Evolutionary conservation across 2,329 filamentous ascomycete genomes (phyloP).

Genomic region (Hortaea werneckii): DNA sequence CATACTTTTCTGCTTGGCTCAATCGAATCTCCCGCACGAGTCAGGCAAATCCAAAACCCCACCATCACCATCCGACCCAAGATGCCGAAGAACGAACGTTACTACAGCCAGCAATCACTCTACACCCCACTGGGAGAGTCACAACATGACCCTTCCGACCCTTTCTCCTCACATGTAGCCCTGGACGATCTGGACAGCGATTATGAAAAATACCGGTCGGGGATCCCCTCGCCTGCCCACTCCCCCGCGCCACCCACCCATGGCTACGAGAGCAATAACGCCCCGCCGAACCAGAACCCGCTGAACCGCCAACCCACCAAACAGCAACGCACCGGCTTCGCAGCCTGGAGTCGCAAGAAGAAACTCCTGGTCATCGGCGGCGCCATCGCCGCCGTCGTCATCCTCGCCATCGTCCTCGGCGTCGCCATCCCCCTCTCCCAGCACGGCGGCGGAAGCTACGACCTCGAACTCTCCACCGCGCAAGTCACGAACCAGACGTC

Average conservation of each 20-base stretch:
- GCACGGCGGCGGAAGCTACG: conserved; percentile 11
- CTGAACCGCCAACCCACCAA: neutral
- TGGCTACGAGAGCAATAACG: neutral
- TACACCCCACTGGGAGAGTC: neutral
- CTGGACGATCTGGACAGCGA: neutral
- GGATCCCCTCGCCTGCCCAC: neutral
- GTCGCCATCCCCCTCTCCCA: conserved; percentile 17
- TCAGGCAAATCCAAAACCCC: neutral
- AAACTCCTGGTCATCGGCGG: conserved; percentile 15
- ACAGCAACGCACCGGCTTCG: neutral
- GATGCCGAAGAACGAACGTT: conserved; percentile 1
- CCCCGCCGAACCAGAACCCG: neutral
- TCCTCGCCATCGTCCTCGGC: conserved; percentile 13
- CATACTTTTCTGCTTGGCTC: too few species aligned
- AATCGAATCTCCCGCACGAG: too few species aligned
- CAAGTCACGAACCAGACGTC: conserved; percentile 22
- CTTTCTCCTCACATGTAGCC: neutral
- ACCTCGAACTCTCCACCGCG: conserved; percentile 17
- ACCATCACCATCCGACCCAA: neutral
- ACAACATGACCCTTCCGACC: neutral
- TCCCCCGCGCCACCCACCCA: neutral
- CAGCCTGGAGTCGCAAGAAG: conserved; percentile 9
- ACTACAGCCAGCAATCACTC: conserved; percentile 1
- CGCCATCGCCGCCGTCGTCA: conserved; percentile 6
- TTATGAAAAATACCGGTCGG: neutral